Evolutionary conservation across 371 early-diverging fungal genomes (phyloP), one percentile per base, ranked within the genome.

Genomic region (Rhizopus sp.): DNA sequence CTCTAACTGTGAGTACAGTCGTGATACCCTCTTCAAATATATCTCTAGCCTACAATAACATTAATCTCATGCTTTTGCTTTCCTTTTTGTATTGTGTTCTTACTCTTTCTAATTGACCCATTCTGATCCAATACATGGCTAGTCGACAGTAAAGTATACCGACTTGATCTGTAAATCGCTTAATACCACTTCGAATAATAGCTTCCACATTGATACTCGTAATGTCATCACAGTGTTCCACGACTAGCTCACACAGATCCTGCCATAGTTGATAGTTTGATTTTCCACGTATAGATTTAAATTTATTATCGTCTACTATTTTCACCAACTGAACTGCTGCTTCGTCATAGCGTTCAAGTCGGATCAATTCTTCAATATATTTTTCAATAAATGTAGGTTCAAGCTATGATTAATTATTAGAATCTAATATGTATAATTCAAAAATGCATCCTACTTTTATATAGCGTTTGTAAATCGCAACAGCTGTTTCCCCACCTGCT

Each of bases 11-110:
- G 67, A 72, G 78, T 12, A 96, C 97, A 0, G 79, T 79, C 1
- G 76, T 78, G 42, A 97, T 77, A 0, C 92, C 98, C 66, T 97
- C 96, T 75, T 96, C 98, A 62, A 89, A 98, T 2, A 97, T 90
- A 67, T 94, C 96, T 13, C 96, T 72, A 1, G 94, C 90, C 64
- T 72, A 38, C 15, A 38, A 45, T 33, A n/a, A 45, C 6, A 44
- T 33, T 10, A 5, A 35, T 10, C 7, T 6, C 33, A 35, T 10
- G 31, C 7, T 47, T 47, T 15, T 13, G n/a, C n/a, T 15, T 3
- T 5, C 34, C 31, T n/a, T 50, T n/a, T 1, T 29, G 7, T 46
- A 32, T 34, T 33, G 8, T 35, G 10, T 7, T 34, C 33, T 50
- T 62, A 77, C 90, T 56, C 83, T 89, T 63, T 96, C 97, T 50